Evolutionary conservation across 1,284 basidiomycete genomes (phyloP).

Genomic region (Gymnopus androsaceus): DNA sequence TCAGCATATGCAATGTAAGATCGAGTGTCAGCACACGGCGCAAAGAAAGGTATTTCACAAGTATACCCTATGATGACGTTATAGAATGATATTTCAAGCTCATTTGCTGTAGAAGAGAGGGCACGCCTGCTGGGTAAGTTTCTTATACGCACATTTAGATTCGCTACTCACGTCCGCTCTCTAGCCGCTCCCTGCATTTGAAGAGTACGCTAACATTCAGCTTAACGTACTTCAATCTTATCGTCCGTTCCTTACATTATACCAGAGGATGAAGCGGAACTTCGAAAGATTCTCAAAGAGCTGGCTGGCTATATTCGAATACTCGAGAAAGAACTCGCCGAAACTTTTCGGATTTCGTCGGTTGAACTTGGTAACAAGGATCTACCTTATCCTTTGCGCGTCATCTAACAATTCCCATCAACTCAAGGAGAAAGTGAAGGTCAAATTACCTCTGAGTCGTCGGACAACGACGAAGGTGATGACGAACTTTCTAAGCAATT

Average conservation of each 20-base stretch:
- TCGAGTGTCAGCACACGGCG: too few species aligned
- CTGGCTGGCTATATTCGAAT: constrained; percentile 5
- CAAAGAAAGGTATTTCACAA: too few species aligned
- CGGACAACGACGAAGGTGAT: neutral
- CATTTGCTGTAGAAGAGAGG: constrained; percentile 14
- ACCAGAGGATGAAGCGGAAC: neutral
- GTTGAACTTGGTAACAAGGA: too few species aligned
- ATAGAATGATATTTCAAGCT: too few species aligned
- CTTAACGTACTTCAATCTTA: constrained; percentile 1
- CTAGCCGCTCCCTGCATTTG: neutral
- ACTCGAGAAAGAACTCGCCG: constrained; percentile 5
- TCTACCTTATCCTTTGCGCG: neutral
- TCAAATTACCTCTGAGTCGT: neutral
- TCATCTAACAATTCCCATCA: neutral
- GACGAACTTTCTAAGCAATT: neutral
- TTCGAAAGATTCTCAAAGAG: neutral
- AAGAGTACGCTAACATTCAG: neutral
- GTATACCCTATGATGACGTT: too few species aligned
- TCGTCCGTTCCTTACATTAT: constrained; percentile 2
- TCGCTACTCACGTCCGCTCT: neutral
- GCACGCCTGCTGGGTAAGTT: constrained; percentile 8
- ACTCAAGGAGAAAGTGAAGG: neutral
- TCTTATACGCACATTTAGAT: too few species aligned
- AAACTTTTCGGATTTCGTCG: neutral
- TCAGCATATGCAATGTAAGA: too few species aligned